A percentile compares a stretch with the other conserved stretches of the same genome.
These are phyloP conservation scores for Carpinus fangiana DNA, from an alignment of 306 rosid genomes.

Conservation along the genomic window DNA sequence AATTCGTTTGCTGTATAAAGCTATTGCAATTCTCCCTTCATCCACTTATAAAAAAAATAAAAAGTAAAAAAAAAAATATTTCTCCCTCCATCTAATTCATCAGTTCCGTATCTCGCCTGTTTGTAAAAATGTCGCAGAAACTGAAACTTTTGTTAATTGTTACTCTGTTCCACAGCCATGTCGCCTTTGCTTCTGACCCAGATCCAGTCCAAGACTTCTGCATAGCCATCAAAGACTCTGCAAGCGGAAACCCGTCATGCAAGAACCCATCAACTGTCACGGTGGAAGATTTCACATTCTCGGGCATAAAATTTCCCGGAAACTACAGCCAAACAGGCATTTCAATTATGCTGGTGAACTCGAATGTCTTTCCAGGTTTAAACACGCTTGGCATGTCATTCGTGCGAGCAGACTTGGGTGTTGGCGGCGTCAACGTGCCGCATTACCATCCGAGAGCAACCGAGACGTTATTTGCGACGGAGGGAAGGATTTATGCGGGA, in stretches of 20 bases:
- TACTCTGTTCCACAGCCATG: conserved; percentile 35
- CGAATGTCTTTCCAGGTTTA: conserved; percentile 74
- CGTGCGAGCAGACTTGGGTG: conserved; percentile 76
- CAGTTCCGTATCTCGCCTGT: too few species aligned
- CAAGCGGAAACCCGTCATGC: conserved; percentile 40
- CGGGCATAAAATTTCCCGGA: conserved; percentile 68
- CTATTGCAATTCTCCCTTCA: too few species aligned
- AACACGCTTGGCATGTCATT: conserved; percentile 88
- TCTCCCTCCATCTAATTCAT: conserved; percentile 6
- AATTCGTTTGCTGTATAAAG: too few species aligned
- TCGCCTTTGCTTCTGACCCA: conserved; percentile 68
- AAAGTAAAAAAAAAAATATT: too few species aligned
- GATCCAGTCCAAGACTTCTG: conserved; percentile 90
- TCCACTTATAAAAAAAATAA: too few species aligned
- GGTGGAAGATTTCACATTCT: conserved; percentile 67
- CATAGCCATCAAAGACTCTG: conserved; percentile 39
- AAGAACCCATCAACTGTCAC: conserved; percentile 73
- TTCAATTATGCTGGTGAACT: conserved; percentile 57
- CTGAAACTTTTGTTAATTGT: conserved; percentile 21
- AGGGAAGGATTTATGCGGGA: conserved; percentile 80
- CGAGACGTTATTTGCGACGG: conserved; percentile 71
- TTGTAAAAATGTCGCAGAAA: conserved; percentile 31
- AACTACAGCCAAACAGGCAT: conserved; percentile 64
- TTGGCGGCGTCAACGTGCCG: conserved; percentile 81
- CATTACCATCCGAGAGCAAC: conserved; percentile 92